phyloP scores from a whole-genome alignment of 2,329 filamentous ascomycete genomes.

The Trichoderma sp. region DNA sequence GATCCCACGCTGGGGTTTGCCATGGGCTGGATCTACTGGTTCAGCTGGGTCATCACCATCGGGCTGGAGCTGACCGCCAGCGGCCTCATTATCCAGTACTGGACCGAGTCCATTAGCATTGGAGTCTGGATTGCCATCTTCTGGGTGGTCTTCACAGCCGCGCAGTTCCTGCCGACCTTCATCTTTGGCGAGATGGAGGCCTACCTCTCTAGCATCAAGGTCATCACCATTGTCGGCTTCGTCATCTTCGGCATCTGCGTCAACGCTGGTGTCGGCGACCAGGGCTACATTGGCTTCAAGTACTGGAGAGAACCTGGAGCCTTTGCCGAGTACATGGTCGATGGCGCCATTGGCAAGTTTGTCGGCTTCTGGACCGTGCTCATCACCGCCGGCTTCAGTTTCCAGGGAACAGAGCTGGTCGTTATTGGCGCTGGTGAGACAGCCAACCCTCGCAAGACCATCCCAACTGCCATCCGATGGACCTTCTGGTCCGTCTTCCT shows the following conservation, averaged over 20 bases:
- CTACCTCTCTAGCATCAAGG: slow-evolving; percentile 76
- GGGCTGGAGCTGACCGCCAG: slow-evolving; percentile 73
- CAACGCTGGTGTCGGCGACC: slow-evolving; percentile 67
- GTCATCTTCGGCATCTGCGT: slow-evolving; percentile 76
- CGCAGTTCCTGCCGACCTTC: slow-evolving; percentile 72
- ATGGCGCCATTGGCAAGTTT: slow-evolving; percentile 59
- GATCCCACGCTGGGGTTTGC: slow-evolving; percentile 72
- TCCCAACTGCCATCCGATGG: slow-evolving; percentile 71
- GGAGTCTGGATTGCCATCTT: slow-evolving; percentile 75
- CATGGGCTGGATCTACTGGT: slow-evolving; percentile 85
- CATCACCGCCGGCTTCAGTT: slow-evolving; percentile 69
- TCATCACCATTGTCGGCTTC: slow-evolving; percentile 72
- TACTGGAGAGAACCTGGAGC: slow-evolving; percentile 71
- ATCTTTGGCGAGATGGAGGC: slow-evolving; percentile 79
- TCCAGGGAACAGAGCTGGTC: slow-evolving; percentile 74
- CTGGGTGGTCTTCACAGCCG: slow-evolving; percentile 66
- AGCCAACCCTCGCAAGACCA: slow-evolving; percentile 68
- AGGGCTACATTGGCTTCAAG: slow-evolving; percentile 73
- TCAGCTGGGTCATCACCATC: slow-evolving; percentile 72
- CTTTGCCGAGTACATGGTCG: slow-evolving; percentile 62
- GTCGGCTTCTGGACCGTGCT: slow-evolving; percentile 70
- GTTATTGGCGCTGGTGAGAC: slow-evolving; percentile 79
- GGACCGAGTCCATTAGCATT: slow-evolving; percentile 63
- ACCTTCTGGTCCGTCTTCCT: slow-evolving; percentile 75
- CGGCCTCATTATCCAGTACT: slow-evolving; percentile 75